phyloP scores from a whole-genome alignment of 495 filamentous ascomycete species.

The Haplographium delicatum region DNA sequence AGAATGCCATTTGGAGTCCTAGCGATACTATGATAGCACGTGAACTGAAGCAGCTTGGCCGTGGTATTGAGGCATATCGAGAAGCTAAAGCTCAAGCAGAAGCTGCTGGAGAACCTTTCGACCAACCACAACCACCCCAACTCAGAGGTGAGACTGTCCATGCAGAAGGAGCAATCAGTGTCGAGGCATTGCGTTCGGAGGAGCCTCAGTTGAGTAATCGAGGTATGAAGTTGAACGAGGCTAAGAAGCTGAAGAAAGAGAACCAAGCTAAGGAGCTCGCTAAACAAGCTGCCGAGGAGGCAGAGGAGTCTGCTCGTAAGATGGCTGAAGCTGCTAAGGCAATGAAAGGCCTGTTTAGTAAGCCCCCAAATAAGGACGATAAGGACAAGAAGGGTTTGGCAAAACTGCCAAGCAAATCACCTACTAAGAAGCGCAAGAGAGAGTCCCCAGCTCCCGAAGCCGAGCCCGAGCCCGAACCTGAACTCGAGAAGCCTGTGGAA shows the following conservation, averaged over 20 bases:
- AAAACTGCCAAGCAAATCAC: constrained; percentile 19
- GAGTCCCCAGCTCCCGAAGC: constrained; percentile 35
- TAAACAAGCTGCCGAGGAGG: constrained; percentile 51
- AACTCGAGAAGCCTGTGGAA: constrained; percentile 37
- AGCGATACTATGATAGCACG: constrained; percentile 95
- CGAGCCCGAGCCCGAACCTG: too few species aligned
- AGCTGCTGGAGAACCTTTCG: constrained; percentile 60
- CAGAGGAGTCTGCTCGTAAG: constrained; percentile 52
- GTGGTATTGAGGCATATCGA: constrained; percentile 71
- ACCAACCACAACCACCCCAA: constrained; percentile 26
- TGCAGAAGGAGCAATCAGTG: constrained; percentile 44
- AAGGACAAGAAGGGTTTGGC: neutral
- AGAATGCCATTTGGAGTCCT: constrained; percentile 93
- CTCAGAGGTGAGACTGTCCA: constrained; percentile 27
- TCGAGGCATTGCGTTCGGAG: constrained; percentile 41
- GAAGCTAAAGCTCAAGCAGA: constrained; percentile 64
- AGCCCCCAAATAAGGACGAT: constrained; percentile 16
- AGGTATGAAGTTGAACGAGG: constrained; percentile 88
- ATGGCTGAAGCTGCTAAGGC: constrained; percentile 47
- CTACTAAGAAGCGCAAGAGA: constrained; percentile 48
- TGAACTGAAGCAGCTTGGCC: constrained; percentile 70
- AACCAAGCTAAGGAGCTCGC: constrained; percentile 51
- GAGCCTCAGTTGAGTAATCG: constrained; percentile 66
- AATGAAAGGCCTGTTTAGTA: constrained; percentile 42
- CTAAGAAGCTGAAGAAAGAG: constrained; percentile 85